Evolutionary conservation across 2,329 filamentous ascomycete species (phyloP).

Genomic region (Hypoxylon sp.): DNA sequence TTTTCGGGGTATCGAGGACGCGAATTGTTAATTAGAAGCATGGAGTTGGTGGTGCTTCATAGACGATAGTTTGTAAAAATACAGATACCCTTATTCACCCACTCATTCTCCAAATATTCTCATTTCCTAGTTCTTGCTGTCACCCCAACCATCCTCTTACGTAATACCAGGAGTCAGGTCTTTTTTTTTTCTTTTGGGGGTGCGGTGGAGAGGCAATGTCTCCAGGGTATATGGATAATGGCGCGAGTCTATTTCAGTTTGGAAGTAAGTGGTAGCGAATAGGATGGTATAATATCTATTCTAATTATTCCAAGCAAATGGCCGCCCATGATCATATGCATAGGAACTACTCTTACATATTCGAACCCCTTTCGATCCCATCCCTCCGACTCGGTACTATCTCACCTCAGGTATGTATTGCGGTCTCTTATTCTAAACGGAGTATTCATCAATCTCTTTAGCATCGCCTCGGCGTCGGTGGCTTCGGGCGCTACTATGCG

Average conservation of each 20-base stretch:
- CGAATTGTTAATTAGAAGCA: conserved; percentile 3
- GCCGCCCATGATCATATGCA: background rate
- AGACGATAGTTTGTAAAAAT: conserved; percentile 19
- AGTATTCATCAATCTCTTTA: background rate
- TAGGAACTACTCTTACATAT: background rate
- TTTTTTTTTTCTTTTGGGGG: no score
- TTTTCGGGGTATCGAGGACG: conserved; percentile 6
- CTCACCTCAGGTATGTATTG: background rate
- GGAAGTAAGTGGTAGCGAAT: background rate
- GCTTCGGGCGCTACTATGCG: conserved; percentile 4
- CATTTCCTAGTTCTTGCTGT: background rate
- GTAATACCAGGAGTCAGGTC: background rate
- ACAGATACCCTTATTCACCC: conserved; percentile 31
- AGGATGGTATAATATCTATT: background rate
- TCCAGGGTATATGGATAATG: background rate
- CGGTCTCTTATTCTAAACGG: background rate
- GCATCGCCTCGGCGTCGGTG: background rate
- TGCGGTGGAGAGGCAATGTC: no score
- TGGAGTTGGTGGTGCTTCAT: conserved; percentile 24
- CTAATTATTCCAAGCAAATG: background rate
- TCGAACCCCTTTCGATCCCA: background rate
- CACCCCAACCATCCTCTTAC: background rate
- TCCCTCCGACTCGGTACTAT: background rate
- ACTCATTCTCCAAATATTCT: background rate
- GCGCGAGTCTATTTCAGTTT: background rate